These are phyloP conservation scores for Nothophoma quercina DNA, from an alignment of 2,329 filamentous ascomycete genomes.

Conservation along the genomic window DNA sequence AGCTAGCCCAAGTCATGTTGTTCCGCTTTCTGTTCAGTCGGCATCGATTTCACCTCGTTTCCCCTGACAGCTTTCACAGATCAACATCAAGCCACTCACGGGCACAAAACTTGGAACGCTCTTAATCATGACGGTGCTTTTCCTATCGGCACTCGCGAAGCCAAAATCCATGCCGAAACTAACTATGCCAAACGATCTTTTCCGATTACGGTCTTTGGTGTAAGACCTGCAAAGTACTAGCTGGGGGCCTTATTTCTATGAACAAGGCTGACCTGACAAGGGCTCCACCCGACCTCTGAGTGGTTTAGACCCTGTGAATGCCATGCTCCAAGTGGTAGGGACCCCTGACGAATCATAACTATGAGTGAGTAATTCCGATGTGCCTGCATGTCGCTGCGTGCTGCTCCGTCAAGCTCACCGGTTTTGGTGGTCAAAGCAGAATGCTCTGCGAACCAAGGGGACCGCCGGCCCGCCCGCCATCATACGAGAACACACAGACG, in stretches of 20 bases:
- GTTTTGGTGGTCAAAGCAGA: slow-evolving; percentile 20
- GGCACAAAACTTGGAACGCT: slow-evolving; percentile 1
- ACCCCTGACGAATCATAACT: slow-evolving; percentile 18
- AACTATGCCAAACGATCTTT: slow-evolving; percentile 8
- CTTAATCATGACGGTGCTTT: neutral
- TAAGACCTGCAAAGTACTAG: slow-evolving; percentile 41
- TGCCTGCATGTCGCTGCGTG: slow-evolving; percentile 21
- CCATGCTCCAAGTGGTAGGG: slow-evolving; percentile 10
- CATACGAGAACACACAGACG: slow-evolving; percentile 19
- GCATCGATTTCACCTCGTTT: slow-evolving; percentile 1
- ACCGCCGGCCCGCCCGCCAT: slow-evolving; percentile 18
- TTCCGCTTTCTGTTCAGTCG: slow-evolving; percentile 11
- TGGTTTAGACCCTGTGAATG: slow-evolving; percentile 20
- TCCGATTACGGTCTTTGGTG: slow-evolving; percentile 20
- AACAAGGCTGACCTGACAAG: slow-evolving; percentile 43
- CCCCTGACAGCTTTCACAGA: slow-evolving; percentile 4
- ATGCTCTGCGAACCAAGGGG: slow-evolving; percentile 23
- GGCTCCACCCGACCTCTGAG: slow-evolving; percentile 9
- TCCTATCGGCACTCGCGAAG: neutral
- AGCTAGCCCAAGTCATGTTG: slow-evolving; percentile 25
- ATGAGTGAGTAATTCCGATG: slow-evolving; percentile 9
- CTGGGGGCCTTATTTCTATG: slow-evolving; percentile 42
- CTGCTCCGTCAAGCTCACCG: slow-evolving; percentile 24
- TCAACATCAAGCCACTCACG: slow-evolving; percentile 1
- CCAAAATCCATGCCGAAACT: slow-evolving; percentile 8